phyloP scores from a whole-genome alignment of 1,139 yeast species.

The Nakaseomyces glabratus region DNA sequence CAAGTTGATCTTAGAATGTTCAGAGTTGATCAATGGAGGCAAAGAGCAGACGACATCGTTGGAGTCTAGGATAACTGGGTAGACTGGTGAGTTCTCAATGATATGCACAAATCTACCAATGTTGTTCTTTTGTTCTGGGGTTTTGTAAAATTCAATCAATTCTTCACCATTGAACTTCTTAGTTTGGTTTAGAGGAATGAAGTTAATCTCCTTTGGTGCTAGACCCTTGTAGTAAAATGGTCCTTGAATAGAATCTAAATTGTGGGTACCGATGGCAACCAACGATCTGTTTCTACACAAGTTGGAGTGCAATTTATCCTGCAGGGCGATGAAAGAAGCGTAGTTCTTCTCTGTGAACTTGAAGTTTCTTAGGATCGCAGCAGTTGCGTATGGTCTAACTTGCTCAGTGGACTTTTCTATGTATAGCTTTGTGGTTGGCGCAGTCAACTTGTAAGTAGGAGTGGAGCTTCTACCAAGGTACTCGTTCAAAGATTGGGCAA shows the following conservation, averaged over 20 bases:
- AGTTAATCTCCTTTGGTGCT: slow-evolving; percentile 67
- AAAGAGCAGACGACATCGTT: slow-evolving; percentile 74
- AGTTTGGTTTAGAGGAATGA: slow-evolving; percentile 79
- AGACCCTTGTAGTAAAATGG: slow-evolving; percentile 88
- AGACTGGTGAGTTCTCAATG: slow-evolving; percentile 80
- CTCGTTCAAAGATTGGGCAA: slow-evolving; percentile 88
- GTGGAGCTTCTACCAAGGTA: slow-evolving; percentile 61
- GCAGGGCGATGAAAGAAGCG: slow-evolving; percentile 90
- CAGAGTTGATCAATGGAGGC: slow-evolving; percentile 96
- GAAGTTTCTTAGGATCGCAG: slow-evolving; percentile 81
- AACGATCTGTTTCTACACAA: slow-evolving; percentile 93
- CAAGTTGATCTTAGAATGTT: slow-evolving; percentile 78
- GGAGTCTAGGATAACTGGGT: slow-evolving; percentile 81
- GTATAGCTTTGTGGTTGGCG: slow-evolving; percentile 57
- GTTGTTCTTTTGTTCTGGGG: slow-evolving; percentile 69
- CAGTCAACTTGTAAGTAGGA: slow-evolving; percentile 57
- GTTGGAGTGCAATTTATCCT: slow-evolving; percentile 92
- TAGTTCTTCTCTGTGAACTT: slow-evolving; percentile 75
- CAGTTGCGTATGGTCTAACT: slow-evolving; percentile 89
- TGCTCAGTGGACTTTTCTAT: slow-evolving; percentile 63
- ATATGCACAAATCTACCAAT: slow-evolving; percentile 82
- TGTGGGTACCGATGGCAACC: slow-evolving; percentile 98
- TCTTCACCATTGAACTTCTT: slow-evolving; percentile 67
- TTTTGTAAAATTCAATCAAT: slow-evolving; percentile 72
- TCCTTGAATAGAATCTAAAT: slow-evolving; percentile 68